Conservation (phyloP, 2,329 filamentous ascomycete species). For the Teratosphaeria nubilosa region DNA sequence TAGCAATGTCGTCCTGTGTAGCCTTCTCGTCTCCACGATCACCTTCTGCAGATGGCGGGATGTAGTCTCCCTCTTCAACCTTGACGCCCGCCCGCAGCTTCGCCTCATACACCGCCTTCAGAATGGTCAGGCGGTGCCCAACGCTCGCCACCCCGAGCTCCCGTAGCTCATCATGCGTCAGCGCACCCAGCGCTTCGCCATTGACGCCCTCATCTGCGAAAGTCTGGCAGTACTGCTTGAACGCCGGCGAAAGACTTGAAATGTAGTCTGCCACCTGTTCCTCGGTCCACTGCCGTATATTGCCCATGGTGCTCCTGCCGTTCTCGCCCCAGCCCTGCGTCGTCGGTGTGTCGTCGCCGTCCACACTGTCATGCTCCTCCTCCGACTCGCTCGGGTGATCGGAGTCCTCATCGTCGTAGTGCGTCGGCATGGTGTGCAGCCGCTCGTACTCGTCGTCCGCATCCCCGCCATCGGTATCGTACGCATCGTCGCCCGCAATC, state of each 20-base stretch:
- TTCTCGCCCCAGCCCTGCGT: constrained; percentile 37
- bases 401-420: constrained; percentile 50
- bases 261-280: constrained; percentile 90
- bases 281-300: constrained; percentile 69
- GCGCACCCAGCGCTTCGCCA: constrained; percentile 77
- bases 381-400: constrained; percentile 51
- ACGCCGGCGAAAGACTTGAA: constrained; percentile 28
- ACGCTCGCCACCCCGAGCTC: constrained; percentile 90
- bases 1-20: constrained; percentile 85
- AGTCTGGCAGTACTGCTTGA: constrained; percentile 25
- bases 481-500: constrained; percentile 34
- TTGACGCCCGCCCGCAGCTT: constrained; percentile 90
- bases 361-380: constrained; percentile 25
- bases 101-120: constrained; percentile 92
- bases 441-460: constrained; percentile 78
- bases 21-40: constrained; percentile 77
- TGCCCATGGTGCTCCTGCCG: constrained; percentile 53
- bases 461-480: constrained; percentile 62
- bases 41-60: constrained; percentile 82
- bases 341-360: constrained; percentile 65
- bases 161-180: constrained; percentile 88
- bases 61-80: constrained; percentile 85
- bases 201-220: constrained; percentile 80
- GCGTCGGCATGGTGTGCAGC: constrained; percentile 48
- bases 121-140: constrained; percentile 84